These are phyloP conservation scores for Exsudoporus floridanus DNA, from an alignment of 1,284 basidiomycete species.

Conservation along the genomic window DNA sequence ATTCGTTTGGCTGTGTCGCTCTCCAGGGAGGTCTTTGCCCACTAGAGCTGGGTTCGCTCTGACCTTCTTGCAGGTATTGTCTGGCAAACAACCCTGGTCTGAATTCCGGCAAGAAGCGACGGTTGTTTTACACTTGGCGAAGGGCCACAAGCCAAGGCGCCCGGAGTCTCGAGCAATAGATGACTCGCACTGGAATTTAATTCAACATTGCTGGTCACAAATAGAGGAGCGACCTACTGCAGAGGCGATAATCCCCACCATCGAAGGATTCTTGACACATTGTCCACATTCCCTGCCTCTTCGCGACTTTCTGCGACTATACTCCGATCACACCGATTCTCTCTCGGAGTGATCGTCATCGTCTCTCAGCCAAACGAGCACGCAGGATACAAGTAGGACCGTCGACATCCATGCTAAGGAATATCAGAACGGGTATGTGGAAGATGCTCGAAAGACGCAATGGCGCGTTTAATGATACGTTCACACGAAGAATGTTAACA, in stretches of 20 bases:
- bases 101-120: background rate
- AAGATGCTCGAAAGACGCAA: too few species aligned
- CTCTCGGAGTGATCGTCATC: background rate
- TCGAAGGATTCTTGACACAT: background rate
- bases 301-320: background rate
- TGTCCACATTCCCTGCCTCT: background rate
- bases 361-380: background rate
- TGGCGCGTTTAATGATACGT: too few species aligned
- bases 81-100: conserved; percentile 10
- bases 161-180: background rate
- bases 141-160: background rate
- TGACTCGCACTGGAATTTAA: conserved; percentile 12
- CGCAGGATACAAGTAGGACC: background rate
- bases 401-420: too few species aligned
- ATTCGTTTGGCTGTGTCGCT: conserved; percentile 14
- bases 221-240: conserved; percentile 2
- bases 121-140: background rate
- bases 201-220: conserved; percentile 15
- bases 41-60: rapidly evolving
- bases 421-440: background rate
- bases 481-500: background rate
- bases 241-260: background rate
- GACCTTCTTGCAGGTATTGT: conserved; percentile 1
- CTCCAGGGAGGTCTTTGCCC: background rate
- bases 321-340: background rate